Base-by-base conservation (phyloP, 495 filamentous ascomycete species). In the Letharia columbiana region DNA sequence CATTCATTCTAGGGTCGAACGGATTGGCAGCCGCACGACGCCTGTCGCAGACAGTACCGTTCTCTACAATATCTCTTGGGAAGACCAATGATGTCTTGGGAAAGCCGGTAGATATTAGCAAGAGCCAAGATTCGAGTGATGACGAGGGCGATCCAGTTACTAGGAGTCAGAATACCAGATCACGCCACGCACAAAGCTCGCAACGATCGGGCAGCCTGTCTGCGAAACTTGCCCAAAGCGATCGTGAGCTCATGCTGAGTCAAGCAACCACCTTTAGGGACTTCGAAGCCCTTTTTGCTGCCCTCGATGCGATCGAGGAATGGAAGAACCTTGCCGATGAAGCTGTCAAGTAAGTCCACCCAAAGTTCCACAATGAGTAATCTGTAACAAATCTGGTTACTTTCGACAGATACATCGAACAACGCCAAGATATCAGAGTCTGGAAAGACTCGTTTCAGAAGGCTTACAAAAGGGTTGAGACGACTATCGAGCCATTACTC, bases 181-280 rank as follows among this genome's bases (percentile, higher is more conserved):
- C 54, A 50, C 64, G 45, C 23, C 61, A 17, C 20, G 56, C 35
- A 45, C 50, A 58, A 42, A 63, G 68, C 35, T 54, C 59, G 20
- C 50, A 52, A n/a, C 59, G 64, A 35, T 28, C 17, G 3, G 49
- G 52, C 49, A 60, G 56, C 47, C 61, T 62, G 7, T 65, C 67
- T 33, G 47, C 23, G 42, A 59, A 56, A 57, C 20, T 37, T 52
- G 41, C 9, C 31, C 59, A 49, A 59, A 39, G 47, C 42, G 69
- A 68, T 17, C 71, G 66, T 18, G 69, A 63, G 47, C 45, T 78
- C 41, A 60, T 88, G n/a, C 70, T 81, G 35, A 76, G 77, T 40
- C 79, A 86, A 60, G 83, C 86, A 2, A 80, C 81, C 45, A 84
- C 82, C n/a, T 87, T 89, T 73, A 83, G 82, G 66, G 90, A 93